A percentile compares a stretch with the other conserved stretches of the same genome.
phyloP scores from a whole-genome alignment of 2,329 filamentous ascomycete genomes.

The Xylariaceae sp. region DNA sequence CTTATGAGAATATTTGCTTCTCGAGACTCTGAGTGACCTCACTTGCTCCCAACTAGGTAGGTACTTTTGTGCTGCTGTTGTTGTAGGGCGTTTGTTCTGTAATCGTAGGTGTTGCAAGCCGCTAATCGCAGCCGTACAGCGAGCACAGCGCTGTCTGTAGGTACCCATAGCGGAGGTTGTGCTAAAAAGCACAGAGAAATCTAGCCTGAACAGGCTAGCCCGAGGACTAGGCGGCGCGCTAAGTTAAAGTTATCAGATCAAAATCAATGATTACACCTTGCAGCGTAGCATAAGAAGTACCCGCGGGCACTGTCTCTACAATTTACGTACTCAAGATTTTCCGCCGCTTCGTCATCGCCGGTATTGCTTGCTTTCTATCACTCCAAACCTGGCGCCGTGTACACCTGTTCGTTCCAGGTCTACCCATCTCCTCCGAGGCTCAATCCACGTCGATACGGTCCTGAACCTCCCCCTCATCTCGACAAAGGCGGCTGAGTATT shows the following conservation, averaged over 20 bases:
- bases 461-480: not conserved
- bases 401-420: not conserved
- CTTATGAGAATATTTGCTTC: too few species aligned
- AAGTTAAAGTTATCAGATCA: not conserved
- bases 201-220: not conserved
- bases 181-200: not conserved
- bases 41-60: too few species aligned
- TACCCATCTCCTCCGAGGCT: not conserved
- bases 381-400: not conserved
- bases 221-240: not conserved
- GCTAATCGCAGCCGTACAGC: not conserved
- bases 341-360: constrained; percentile 14
- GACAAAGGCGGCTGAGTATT: not conserved
- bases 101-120: not conserved
- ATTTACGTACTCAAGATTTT: constrained; percentile 17
- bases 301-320: not conserved
- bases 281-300: not conserved
- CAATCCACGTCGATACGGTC: not conserved
- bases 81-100: not conserved
- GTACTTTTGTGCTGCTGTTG: too few species aligned
- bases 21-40: too few species aligned
- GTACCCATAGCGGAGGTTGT: not conserved
- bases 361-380: not conserved
- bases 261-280: not conserved
- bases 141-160: not conserved